Conservation (phyloP, 1,284 basidiomycete species). For the Tilletia caries region DNA sequence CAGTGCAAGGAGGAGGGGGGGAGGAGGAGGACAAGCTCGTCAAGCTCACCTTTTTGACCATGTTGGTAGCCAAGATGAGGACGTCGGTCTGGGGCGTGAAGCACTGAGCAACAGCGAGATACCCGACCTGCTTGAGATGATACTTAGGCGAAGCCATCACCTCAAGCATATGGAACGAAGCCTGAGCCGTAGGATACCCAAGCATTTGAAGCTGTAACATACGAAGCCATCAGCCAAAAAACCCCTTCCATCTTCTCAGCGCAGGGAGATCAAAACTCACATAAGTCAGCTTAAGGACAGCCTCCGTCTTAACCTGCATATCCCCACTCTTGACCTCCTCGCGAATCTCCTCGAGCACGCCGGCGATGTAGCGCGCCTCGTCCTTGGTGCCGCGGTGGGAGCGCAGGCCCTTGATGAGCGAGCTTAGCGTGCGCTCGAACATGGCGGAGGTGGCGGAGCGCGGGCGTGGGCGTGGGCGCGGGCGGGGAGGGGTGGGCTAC, state of each 20-base stretch:
- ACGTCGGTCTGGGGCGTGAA: slow-evolving; percentile 94
- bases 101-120: slow-evolving; percentile 87
- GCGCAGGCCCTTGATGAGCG: slow-evolving; percentile 52
- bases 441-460: slow-evolving; percentile 21
- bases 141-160: slow-evolving; percentile 90
- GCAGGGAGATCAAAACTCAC: slow-evolving; percentile 63
- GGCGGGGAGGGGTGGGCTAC: not conserved
- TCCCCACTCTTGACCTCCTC: slow-evolving; percentile 87
- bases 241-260: not conserved
- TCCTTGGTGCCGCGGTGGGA: slow-evolving; percentile 53
- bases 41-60: slow-evolving; percentile 93
- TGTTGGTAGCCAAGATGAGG: slow-evolving; percentile 93
- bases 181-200: slow-evolving; percentile 61
- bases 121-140: slow-evolving; percentile 92
- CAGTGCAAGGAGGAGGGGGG: slow-evolving; percentile 10
- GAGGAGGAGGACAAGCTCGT: too few relatives aligned
- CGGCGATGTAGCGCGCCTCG: slow-evolving; percentile 56
- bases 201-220: slow-evolving; percentile 72
- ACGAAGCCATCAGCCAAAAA: not conserved
- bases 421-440: slow-evolving; percentile 50
- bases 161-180: slow-evolving; percentile 76
- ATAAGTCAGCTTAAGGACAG: slow-evolving; percentile 92
- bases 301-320: slow-evolving; percentile 93
- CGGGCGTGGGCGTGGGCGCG: not conserved
- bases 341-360: slow-evolving; percentile 68